Base-by-base conservation (phyloP, 1,139 yeast species). In the Candida glucosophila region DNA sequence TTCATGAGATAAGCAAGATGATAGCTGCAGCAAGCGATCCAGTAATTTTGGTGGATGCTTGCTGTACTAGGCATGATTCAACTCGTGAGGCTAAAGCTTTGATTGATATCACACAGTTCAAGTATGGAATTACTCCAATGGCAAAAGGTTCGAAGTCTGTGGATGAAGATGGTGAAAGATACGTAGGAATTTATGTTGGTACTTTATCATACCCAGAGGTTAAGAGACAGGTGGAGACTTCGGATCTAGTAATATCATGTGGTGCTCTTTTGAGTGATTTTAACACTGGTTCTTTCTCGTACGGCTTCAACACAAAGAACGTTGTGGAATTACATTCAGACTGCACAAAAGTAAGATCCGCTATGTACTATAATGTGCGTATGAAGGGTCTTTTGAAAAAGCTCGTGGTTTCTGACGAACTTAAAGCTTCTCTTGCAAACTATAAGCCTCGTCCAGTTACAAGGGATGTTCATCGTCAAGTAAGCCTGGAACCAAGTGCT, bases 241-340 rank as follows among this genome's bases (percentile, higher is more conserved):
- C 59, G 0, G 62, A 55, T 30, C 44, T 55, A 34, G 44, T 55
- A 9, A 34, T 55, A 14, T 54, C 58, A 4, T 35, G 52, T 17
- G 62, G 62, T 27, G 64, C 62, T 4, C 40, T 58, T 34, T 47
- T 58, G 30, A 51, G 58, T 28, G 64, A 58, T 36, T 58, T 58
- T 44, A 57, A 56, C 37, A 58, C 66, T 7, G 64, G 64, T 10
- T 49, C 62, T 4, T 58, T 58, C 35, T 54, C 62, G 3, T 58
- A 58, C 34, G 51, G 60, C 6, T 52, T 52, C 32, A 48, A 44
- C 32, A 52, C 62, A 14, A 54, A 49, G 30, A 57, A 57, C 30
- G 52, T 58, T 4, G 47, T 58, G 20, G 66, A 58, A 35, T 56
- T 58, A 46, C 66, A 58, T 37, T 55, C 64, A 4, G 55, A 56